phyloP scores from a whole-genome alignment of 495 filamentous ascomycete genomes.

The Cryomyces minteri region DNA sequence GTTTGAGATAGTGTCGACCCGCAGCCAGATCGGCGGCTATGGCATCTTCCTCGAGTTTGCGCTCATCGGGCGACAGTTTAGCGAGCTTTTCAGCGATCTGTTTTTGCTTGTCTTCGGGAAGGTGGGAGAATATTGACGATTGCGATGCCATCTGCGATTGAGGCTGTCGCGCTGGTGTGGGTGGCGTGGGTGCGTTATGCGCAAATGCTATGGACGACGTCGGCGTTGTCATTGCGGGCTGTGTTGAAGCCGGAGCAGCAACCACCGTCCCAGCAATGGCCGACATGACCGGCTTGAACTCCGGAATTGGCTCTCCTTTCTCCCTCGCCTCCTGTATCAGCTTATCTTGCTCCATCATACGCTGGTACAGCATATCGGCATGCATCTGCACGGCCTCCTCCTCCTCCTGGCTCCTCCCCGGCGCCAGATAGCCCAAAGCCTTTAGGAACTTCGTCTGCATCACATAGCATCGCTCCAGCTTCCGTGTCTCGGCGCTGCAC shows the following conservation, averaged over 20 bases:
- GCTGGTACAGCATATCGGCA: constrained; percentile 73
- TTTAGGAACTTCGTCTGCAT: constrained; percentile 78
- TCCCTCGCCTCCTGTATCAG: constrained; percentile 44
- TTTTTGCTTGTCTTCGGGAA: constrained; percentile 1
- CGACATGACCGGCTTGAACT: constrained; percentile 11
- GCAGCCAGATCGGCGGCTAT: constrained; percentile 16
- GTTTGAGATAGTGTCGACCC: constrained; percentile 9
- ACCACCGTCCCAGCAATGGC: not conserved
- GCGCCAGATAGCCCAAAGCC: constrained; percentile 70
- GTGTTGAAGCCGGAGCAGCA: not conserved
- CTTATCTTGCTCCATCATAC: constrained; percentile 61
- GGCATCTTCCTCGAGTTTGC: constrained; percentile 15
- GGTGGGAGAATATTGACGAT: not conserved
- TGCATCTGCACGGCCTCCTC: constrained; percentile 94
- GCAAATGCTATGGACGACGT: not conserved
- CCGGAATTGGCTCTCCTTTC: constrained; percentile 10
- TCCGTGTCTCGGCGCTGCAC: constrained; percentile 52
- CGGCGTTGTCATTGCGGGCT: not conserved
- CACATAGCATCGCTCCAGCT: constrained; percentile 62
- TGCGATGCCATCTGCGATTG: not conserved
- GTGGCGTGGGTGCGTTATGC: not conserved
- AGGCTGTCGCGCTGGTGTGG: not conserved
- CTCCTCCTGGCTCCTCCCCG: constrained; percentile 40
- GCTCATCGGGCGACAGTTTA: constrained; percentile 10
- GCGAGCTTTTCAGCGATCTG: constrained; percentile 14